Percentiles rank a stretch among this genome's conserved stretches.
These are phyloP conservation scores for Clavispora phyllophila DNA, from an alignment of 805 yeast species.

Conservation along the genomic window DNA sequence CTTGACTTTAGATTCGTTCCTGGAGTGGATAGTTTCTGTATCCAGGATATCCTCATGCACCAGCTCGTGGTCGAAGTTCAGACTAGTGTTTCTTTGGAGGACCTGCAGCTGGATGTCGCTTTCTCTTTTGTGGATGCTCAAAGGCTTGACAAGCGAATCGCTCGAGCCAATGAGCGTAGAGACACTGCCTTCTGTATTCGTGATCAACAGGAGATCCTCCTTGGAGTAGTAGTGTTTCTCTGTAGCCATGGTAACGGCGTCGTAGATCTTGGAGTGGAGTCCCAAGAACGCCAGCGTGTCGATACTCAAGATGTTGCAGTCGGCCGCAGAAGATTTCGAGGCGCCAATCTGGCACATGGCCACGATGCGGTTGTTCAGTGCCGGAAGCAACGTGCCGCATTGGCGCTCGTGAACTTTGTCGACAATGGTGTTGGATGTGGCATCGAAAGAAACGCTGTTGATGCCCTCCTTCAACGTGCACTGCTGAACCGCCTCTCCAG, in stretches of 20 bases:
- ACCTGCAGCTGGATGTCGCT: no score
- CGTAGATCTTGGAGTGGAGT: conserved; percentile 42
- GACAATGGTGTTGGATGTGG: conserved; percentile 27
- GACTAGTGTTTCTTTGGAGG: no score
- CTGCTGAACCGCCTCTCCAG: conserved; percentile 11
- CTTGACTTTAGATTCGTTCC: no score
- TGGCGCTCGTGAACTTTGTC: conserved; percentile 38
- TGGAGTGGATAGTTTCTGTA: no score
- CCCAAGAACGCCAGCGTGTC: conserved; percentile 55
- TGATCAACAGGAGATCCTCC: conserved; percentile 15
- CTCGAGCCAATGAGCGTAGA: conserved; percentile 10
- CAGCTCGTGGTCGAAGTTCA: no score
- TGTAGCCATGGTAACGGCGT: conserved; percentile 18
- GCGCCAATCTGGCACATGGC: conserved; percentile 35
- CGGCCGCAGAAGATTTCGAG: conserved; percentile 15
- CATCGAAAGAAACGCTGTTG: conserved; percentile 34
- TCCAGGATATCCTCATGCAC: background rate
- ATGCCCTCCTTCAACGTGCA: conserved; percentile 48
- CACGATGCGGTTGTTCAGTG: conserved; percentile 47
- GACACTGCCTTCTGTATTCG: conserved; percentile 4
- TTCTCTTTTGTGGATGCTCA: conserved; percentile 1
- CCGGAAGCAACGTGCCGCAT: conserved; percentile 61
- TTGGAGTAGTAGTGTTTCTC: conserved; percentile 23
- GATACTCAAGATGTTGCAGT: conserved; percentile 43
- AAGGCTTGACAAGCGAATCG: conserved; percentile 5